These are phyloP conservation scores for Backusella tuberculispora DNA, from an alignment of 192 early-diverging fungal species.

Conservation along the genomic window DNA sequence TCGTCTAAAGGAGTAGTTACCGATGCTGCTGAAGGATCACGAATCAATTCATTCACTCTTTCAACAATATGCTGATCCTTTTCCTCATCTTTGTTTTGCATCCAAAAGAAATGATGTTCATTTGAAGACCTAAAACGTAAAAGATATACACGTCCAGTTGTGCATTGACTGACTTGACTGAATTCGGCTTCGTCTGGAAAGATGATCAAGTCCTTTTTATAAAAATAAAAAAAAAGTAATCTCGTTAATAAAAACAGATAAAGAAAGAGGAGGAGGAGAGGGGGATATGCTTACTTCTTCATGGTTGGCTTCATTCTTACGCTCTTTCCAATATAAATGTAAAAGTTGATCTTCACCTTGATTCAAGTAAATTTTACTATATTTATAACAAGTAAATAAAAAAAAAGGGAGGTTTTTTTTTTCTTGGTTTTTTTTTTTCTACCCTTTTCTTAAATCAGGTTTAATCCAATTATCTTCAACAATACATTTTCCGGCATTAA, in stretches of 20 bases:
- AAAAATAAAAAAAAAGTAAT: neutral
- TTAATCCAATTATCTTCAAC: slow-evolving; percentile 68
- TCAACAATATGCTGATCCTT: slow-evolving; percentile 60
- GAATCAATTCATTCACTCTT: slow-evolving; percentile 64
- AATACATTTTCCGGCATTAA: slow-evolving; percentile 75
- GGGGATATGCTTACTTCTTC: slow-evolving; percentile 40
- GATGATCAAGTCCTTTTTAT: slow-evolving; percentile 64
- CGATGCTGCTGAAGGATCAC: slow-evolving; percentile 43
- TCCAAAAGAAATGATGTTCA: slow-evolving; percentile 84
- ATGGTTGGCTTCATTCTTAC: slow-evolving; percentile 50
- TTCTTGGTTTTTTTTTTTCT: neutral
- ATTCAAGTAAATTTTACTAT: slow-evolving; percentile 64
- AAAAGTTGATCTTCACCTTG: slow-evolving; percentile 72
- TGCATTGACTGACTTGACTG: slow-evolving; percentile 50
- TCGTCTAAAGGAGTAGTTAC: slow-evolving; percentile 23
- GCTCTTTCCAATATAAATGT: slow-evolving; percentile 84
- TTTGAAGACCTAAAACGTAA: slow-evolving; percentile 81
- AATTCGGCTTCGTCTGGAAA: slow-evolving; percentile 80
- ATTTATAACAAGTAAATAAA: neutral
- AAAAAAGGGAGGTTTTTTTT: neutral
- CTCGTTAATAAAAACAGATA: neutral
- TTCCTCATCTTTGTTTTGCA: slow-evolving; percentile 69
- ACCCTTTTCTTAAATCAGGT: slow-evolving; percentile 57
- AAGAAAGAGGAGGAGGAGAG: neutral
- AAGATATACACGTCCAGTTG: slow-evolving; percentile 76